Conservation (phyloP, 208 protist genomes). For the Trypanosoma boissoni region DNA sequence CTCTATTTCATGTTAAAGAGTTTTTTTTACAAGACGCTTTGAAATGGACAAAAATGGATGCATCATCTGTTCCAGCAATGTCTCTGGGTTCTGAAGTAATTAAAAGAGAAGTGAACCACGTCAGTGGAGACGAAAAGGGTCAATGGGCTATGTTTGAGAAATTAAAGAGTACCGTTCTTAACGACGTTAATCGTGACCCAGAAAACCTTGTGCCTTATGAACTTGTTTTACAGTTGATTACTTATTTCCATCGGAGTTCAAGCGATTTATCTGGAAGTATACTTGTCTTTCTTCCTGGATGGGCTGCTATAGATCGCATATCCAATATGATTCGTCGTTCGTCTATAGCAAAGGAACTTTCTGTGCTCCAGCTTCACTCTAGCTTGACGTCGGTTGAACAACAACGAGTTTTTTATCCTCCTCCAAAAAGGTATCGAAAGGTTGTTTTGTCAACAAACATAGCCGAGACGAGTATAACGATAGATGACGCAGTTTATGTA, state of each 20-base stretch:
- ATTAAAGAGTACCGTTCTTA: slow-evolving; percentile 53
- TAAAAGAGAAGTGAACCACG: slow-evolving; percentile 9
- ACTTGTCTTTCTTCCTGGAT: slow-evolving; percentile 88
- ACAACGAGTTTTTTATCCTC: slow-evolving; percentile 87
- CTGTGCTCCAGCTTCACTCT: slow-evolving; percentile 87
- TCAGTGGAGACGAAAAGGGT: slow-evolving; percentile 4
- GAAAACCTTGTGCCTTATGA: slow-evolving; percentile 73
- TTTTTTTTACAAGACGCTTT: slow-evolving; percentile 88
- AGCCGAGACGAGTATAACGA: slow-evolving; percentile 96
- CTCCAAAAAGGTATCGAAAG: slow-evolving; percentile 79
- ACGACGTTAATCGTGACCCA: slow-evolving; percentile 45
- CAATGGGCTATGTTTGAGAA: slow-evolving; percentile 43
- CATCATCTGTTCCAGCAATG: slow-evolving; percentile 37
- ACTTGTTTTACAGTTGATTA: slow-evolving; percentile 59
- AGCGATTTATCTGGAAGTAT: slow-evolving; percentile 60
- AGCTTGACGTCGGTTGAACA: slow-evolving; percentile 87
- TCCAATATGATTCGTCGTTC: slow-evolving; percentile 49
- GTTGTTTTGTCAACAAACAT: slow-evolving; percentile 96
- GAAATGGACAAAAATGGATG: slow-evolving; percentile 31
- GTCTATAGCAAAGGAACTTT: slow-evolving; percentile 45
- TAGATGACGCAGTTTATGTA: slow-evolving; percentile 94
- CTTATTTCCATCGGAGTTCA: slow-evolving; percentile 44
- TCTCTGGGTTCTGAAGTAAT: slow-evolving; percentile 9
- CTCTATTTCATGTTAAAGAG: slow-evolving; percentile 79
- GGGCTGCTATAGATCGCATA: slow-evolving; percentile 81